A percentile compares a stretch with the other conserved stretches of the same genome.
Conservation (phyloP, 352 stramenopile species). For the Phytophthora podocarpi region DNA sequence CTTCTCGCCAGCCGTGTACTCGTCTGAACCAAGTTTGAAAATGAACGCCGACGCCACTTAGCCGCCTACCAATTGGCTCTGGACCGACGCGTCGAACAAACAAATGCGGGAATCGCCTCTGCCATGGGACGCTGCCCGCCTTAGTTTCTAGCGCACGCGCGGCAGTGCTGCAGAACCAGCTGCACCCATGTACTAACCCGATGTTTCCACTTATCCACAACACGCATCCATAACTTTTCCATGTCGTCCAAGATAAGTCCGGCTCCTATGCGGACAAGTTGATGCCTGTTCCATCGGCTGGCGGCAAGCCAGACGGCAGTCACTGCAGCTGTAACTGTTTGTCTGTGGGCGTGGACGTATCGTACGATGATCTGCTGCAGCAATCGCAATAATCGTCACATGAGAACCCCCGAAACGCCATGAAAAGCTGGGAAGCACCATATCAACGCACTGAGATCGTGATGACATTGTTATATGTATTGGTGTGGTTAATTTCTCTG, state of each 20-base stretch:
- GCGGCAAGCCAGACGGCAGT: slow-evolving; percentile 17
- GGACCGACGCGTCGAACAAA: slow-evolving; percentile 2
- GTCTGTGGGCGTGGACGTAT: slow-evolving; percentile 6
- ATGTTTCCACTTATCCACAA: slow-evolving; percentile 28
- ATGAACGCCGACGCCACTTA: slow-evolving; percentile 25
- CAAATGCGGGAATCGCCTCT: slow-evolving; percentile 20
- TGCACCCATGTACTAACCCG: slow-evolving; percentile 23
- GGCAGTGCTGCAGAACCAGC: slow-evolving; percentile 28
- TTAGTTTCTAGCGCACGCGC: slow-evolving; percentile 12
- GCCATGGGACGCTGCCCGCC: slow-evolving; percentile 5
- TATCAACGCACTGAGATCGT: slow-evolving; percentile 1
- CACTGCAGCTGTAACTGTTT: slow-evolving; percentile 21
- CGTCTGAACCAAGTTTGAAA: slow-evolving; percentile 37
- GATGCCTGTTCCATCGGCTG: not conserved
- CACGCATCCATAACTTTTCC: slow-evolving; percentile 14
- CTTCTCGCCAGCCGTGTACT: slow-evolving; percentile 14
- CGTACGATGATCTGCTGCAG: slow-evolving; percentile 1
- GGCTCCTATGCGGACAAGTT: slow-evolving; percentile 15
- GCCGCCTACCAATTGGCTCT: not conserved
- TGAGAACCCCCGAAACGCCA: not conserved
- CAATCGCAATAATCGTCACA: not conserved
- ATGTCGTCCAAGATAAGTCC: slow-evolving; percentile 27
- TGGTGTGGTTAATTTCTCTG: not conserved
- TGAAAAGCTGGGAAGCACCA: too few relatives aligned
- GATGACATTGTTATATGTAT: not conserved